Percentiles rank a stretch among this genome's conserved stretches.
These are phyloP conservation scores for Auxenochlorella protothecoides DNA, from an alignment of 139 green algal species.

Conservation along the genomic window DNA sequence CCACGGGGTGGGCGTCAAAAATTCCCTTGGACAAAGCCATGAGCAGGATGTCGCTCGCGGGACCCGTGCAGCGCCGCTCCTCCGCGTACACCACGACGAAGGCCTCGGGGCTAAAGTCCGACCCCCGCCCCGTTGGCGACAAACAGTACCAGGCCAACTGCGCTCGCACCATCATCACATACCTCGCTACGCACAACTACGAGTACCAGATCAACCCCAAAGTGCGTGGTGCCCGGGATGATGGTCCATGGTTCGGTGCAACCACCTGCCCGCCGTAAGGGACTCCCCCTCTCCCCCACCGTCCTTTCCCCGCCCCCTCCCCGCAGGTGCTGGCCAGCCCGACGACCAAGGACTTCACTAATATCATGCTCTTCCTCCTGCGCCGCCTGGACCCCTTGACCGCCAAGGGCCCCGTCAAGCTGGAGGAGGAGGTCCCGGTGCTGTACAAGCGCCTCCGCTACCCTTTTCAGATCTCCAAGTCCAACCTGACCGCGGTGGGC, in stretches of 20 bases:
- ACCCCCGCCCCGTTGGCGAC: conserved; percentile 68
- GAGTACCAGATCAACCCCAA: conserved; percentile 68
- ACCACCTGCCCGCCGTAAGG: too few species aligned
- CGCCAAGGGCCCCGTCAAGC: conserved; percentile 55
- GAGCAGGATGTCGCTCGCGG: conserved; percentile 36
- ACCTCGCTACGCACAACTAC: conserved; percentile 72
- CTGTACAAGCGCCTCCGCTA: conserved; percentile 91
- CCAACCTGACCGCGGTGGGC: conserved; percentile 77
- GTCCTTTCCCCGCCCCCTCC: not conserved
- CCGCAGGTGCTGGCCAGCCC: conserved; percentile 50
- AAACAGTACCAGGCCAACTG: conserved; percentile 63
- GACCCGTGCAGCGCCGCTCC: conserved; percentile 29
- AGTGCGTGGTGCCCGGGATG: not conserved
- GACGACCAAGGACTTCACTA: conserved; percentile 85
- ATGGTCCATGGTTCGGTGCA: too few species aligned
- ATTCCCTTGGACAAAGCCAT: conserved; percentile 12
- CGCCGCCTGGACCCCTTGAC: conserved; percentile 64
- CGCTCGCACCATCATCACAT: conserved; percentile 66
- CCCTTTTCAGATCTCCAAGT: conserved; percentile 87
- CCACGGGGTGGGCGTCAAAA: conserved; percentile 6
- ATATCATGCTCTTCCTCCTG: conserved; percentile 81
- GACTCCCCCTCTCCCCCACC: too few species aligned
- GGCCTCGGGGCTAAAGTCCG: conserved; percentile 34
- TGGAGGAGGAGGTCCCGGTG: conserved; percentile 74
- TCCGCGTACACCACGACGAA: conserved; percentile 42